Evolutionary conservation across 2,329 filamentous ascomycete genomes (phyloP), one percentile per base, ranked within the genome.

Genomic region (Pleurostoma richardsiae): DNA sequence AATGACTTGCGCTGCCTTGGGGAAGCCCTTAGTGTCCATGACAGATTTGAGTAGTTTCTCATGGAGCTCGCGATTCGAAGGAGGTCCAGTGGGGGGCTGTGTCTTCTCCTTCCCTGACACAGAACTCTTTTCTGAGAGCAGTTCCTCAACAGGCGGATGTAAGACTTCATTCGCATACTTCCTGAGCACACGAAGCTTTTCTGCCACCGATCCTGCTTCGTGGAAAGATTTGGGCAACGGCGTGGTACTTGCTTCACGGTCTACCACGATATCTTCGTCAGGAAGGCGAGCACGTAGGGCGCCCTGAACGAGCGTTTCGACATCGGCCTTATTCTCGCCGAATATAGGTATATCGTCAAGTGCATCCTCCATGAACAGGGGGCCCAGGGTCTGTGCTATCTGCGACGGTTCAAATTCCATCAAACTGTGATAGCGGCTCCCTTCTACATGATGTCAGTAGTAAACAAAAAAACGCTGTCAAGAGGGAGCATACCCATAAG

Each of bases 391-490:
- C 26, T 74, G 70, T 5, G 71, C 64, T 5, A 73, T 69, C 42
- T 83, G 76, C 0, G 65, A 57, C n/a, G 70, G 64, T 50, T 85
- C 80, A 41, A 85, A 81, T 26, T 74, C 69, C 71, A 85, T 79
- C 28, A 82, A 60, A 42, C 70, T 69, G 43, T 78, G 73, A 51
- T 83, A 83, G 3, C 70, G 66, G 1, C 69, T 61, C 7, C 70
- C 71, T 53, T 76, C 79, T 80, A 43, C 11, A 36, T 19, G 31
- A 30, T 41, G 48, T 69, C 45, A 70, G 64, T n/a, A 36, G 26
- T 6, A 5, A 10, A 4, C 3, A 4, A 8, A 29, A 3, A 29
- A 43, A 38, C 40, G 29, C 19, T 39, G 43, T n/a, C 29, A 28
- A 31, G 4, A 33, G 43, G 46, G 11, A 51, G 48, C 58, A 49